Evolutionary conservation across 192 early-diverging fungal species (phyloP), one percentile per base, ranked within the genome.

Genomic region (Linnemannia elongata): DNA sequence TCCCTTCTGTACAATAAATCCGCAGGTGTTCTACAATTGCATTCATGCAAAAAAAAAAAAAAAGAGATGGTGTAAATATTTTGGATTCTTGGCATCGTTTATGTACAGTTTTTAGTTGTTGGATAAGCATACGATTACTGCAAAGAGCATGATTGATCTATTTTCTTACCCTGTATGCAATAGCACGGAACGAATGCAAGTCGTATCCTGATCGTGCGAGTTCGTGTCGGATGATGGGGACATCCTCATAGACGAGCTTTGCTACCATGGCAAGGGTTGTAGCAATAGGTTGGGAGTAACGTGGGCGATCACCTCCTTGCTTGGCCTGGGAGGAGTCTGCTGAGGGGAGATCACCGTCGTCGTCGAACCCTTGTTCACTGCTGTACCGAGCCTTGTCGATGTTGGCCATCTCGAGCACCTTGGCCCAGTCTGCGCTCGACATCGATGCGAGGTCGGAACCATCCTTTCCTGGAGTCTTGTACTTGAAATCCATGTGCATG

Each of bases 1-100:
- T 49, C 91, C 89, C 57, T 91, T 93, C 71, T 91, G 90, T 12
- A 89, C 88, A 76, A 90, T 88, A 69, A 88, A 93, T 30, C 88
- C 90, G 71, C 89, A 90, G 12, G 90, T 82, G 54, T 93, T 93
- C 90, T 91, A 69, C 33, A 42, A 41, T 35, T 47, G 24, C 6
- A 63, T 82, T 49, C 42, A 68, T 52, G 52, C 45, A 44, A 57
- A 75, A n/a, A 54, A 57, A 72, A 27, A 8, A 69, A 12, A 45
- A 45, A 10, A 44, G 42, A n/a, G 54, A n/a, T 3, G 24, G 27
- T 12, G 10, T 63, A 63, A 63, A 63, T 63, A 27, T 33, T 55
- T n/a, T 63, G 57, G n/a, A 63, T 63, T 30, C 57, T 66, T 15
- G 60, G 27, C 60, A 66, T 66, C 12, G 2, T 66, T 12, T 20